Evolutionary conservation across 2,329 filamentous ascomycete species (phyloP).

Genomic region (Claviceps sp.): DNA sequence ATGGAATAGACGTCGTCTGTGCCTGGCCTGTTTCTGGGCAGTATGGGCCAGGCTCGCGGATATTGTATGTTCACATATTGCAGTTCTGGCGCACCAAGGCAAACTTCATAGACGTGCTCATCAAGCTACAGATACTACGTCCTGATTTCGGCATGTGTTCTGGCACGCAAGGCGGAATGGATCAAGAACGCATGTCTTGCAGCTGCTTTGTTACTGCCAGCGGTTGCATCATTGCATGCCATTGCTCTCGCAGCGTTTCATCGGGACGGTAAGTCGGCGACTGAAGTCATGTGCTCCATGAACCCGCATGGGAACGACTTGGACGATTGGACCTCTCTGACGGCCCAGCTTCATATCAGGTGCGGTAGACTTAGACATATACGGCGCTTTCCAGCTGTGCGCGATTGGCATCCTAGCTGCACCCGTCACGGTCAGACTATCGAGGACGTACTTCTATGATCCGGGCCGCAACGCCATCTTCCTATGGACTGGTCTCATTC

Average conservation of each 20-base stretch:
- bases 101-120: neutral
- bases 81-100: no score
- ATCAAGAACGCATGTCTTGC: constrained; percentile 49
- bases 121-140: constrained; percentile 41
- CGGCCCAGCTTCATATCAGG: constrained; percentile 21
- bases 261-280: constrained; percentile 33
- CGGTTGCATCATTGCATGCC: constrained; percentile 49
- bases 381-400: constrained; percentile 54
- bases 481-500: constrained; percentile 47
- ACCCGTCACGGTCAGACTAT: constrained; percentile 47
- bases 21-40: constrained; percentile 44
- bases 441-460: constrained; percentile 49
- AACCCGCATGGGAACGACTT: neutral
- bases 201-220: constrained; percentile 47
- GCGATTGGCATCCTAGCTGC: constrained; percentile 52
- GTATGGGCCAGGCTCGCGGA: constrained; percentile 40
- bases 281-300: neutral
- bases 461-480: constrained; percentile 54
- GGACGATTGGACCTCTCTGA: neutral
- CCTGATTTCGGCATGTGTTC: constrained; percentile 47
- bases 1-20: constrained; percentile 32
- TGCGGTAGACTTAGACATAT: constrained; percentile 55
- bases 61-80: constrained; percentile 26
- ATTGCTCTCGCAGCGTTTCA: constrained; percentile 48
- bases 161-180: constrained; percentile 49